These are phyloP conservation scores for Helotiales sp. DNA, from an alignment of 2,329 filamentous ascomycete species.

Conservation along the genomic window DNA sequence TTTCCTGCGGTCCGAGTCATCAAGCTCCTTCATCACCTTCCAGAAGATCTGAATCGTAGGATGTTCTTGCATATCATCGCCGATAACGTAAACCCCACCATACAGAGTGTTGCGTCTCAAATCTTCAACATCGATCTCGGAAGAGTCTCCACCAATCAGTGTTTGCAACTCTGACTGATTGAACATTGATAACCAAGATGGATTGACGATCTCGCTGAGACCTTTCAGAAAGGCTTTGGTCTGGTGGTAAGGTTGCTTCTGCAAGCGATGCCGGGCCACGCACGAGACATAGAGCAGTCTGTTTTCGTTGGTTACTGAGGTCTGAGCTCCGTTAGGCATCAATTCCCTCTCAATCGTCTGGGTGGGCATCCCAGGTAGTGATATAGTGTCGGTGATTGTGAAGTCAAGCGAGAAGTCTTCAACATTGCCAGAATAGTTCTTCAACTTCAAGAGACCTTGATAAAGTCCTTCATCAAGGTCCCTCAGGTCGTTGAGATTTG, in stretches of 20 bases:
- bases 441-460: slow-evolving; percentile 77
- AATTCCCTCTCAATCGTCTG: slow-evolving; percentile 74
- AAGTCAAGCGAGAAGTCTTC: slow-evolving; percentile 83
- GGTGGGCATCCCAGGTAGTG: slow-evolving; percentile 44
- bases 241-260: slow-evolving; percentile 76
- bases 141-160: slow-evolving; percentile 83
- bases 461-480: slow-evolving; percentile 92
- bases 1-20: slow-evolving; percentile 75
- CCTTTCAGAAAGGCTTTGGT: slow-evolving; percentile 87
- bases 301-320: slow-evolving; percentile 86
- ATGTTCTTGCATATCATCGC: slow-evolving; percentile 86
- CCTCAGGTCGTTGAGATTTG: slow-evolving; percentile 91
- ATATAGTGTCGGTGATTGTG: slow-evolving; percentile 75
- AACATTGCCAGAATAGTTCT: slow-evolving; percentile 82
- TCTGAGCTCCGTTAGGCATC: slow-evolving; percentile 73
- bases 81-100: slow-evolving; percentile 83
- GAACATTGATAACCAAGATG: slow-evolving; percentile 96
- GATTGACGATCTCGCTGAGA: slow-evolving; percentile 83
- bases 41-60: slow-evolving; percentile 86
- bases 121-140: slow-evolving; percentile 84
- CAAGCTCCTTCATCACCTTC: slow-evolving; percentile 77
- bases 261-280: slow-evolving; percentile 83
- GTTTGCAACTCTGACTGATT: slow-evolving; percentile 94
- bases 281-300: slow-evolving; percentile 92
- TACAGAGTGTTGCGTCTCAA: slow-evolving; percentile 82